phyloP scores from a whole-genome alignment of 352 stramenopile genomes.

The Globisporangium perplexum region DNA sequence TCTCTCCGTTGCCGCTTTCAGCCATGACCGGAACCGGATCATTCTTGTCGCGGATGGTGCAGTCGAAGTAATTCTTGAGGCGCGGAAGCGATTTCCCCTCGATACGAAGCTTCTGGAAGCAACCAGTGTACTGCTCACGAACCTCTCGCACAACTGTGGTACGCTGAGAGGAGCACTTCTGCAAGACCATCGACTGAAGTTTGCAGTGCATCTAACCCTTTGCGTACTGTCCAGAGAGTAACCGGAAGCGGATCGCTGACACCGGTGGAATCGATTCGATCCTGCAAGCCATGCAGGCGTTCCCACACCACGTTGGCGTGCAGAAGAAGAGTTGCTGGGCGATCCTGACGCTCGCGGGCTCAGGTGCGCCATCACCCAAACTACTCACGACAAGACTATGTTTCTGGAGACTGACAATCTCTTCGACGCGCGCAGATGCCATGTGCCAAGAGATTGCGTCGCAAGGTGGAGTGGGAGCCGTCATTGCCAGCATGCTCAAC shows the following conservation, averaged over 20 bases:
- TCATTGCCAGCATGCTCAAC: constrained; percentile 75
- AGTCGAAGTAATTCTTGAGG: constrained; percentile 44
- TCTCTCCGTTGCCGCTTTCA: constrained; percentile 73
- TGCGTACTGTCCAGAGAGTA: constrained; percentile 57
- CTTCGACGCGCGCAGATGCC: constrained; percentile 23
- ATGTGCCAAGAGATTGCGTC: constrained; percentile 64
- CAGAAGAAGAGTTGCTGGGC: constrained; percentile 85
- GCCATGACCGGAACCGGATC: constrained; percentile 68
- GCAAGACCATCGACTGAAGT: not conserved
- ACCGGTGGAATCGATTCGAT: constrained; percentile 74
- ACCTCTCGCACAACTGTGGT: constrained; percentile 83
- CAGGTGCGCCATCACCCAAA: constrained; percentile 23
- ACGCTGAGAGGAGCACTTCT: constrained; percentile 12
- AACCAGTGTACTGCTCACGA: constrained; percentile 73
- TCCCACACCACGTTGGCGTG: constrained; percentile 55
- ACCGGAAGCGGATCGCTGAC: constrained; percentile 67
- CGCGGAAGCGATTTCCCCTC: constrained; percentile 53
- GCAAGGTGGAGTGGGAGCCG: constrained; percentile 52
- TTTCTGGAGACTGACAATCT: not conserved
- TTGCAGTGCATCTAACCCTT: constrained; percentile 8
- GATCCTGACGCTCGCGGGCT: constrained; percentile 74
- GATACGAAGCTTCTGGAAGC: constrained; percentile 69
- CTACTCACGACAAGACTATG: not conserved
- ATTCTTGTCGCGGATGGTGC: constrained; percentile 64
- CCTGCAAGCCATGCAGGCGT: constrained; percentile 80